These are phyloP conservation scores for Pholiota microspora DNA, from an alignment of 768 basidiomycete genomes.

Conservation along the genomic window DNA sequence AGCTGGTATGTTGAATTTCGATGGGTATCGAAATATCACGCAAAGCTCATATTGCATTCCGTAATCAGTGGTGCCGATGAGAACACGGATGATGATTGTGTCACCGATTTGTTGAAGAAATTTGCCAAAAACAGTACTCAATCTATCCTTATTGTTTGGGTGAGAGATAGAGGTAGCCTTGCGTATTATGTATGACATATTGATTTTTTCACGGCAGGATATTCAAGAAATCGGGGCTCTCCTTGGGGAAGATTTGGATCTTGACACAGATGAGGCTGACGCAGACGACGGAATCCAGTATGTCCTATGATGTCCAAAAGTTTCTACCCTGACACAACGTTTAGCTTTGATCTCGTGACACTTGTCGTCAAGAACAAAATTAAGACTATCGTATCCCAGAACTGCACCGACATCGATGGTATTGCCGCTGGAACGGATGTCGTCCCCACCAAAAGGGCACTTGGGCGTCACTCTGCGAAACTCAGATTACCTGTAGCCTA, in stretches of 20 bases:
- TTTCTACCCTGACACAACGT: not conserved
- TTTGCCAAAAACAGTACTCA: slow-evolving; percentile 24
- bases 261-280: slow-evolving; percentile 18
- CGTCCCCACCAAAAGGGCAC: not conserved
- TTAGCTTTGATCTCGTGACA: slow-evolving; percentile 17
- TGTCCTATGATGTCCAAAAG: not conserved
- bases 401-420: slow-evolving; percentile 20
- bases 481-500: not conserved
- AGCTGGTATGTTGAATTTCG: slow-evolving; percentile 18
- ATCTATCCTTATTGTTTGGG: slow-evolving; percentile 25
- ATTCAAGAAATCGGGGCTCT: slow-evolving; percentile 16
- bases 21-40: not conserved
- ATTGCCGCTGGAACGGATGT: slow-evolving; percentile 12
- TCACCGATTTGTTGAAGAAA: slow-evolving; percentile 17
- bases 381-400: slow-evolving; percentile 12
- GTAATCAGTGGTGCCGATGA: slow-evolving; percentile 27
- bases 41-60: too few species aligned
- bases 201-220: slow-evolving; percentile 9
- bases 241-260: slow-evolving; percentile 16
- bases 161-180: not conserved
- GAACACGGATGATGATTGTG: slow-evolving; percentile 24
- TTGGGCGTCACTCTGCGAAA: not conserved
- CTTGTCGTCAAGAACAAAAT: slow-evolving; percentile 15
- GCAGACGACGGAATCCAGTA: slow-evolving; percentile 17
- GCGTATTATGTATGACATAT: too few species aligned